Base-by-base conservation (phyloP, 2,329 filamentous ascomycete genomes). In the Tympanopsis confertula region DNA sequence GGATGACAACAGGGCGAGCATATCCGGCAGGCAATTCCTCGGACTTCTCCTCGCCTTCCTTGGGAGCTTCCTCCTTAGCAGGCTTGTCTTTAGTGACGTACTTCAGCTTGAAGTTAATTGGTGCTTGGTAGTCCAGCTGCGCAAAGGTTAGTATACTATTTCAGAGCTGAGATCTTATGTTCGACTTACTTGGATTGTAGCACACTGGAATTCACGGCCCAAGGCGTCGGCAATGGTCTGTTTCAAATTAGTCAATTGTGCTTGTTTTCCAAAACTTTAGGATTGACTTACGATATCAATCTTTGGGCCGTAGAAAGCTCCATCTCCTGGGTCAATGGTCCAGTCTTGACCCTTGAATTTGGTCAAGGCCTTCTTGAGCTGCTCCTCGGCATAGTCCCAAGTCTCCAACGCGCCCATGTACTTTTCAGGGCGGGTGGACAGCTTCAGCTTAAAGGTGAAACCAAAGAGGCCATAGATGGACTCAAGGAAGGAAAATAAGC, bases 101-200 rank as follows among this genome's bases (percentile, higher is more conserved):
- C 51, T 80, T 73, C 36, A 82, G 65, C 47, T 75, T 72, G 60
- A 82, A 82, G 50, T 74, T 76, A 44, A 76, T 65, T 1, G 77
- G 76, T 2, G 78, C 66, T 54, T 81, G 74, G 63, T 81, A 82
- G 49, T 82, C 78, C 38, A 82, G 68, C 50, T 33, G n/a, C n/a
- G n/a, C n/a, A n/a, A n/a, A n/a, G n/a, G n/a, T n/a, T n/a, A n/a
- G n/a, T n/a, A n/a, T n/a, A n/a, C n/a, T n/a, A n/a, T n/a, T n/a
- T n/a, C n/a, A n/a, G n/a, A n/a, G n/a, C n/a, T n/a, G n/a, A n/a
- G n/a, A n/a, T n/a, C n/a, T n/a, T n/a, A n/a, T n/a, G n/a, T n/a
- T n/a, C n/a, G n/a, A n/a, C n/a, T n/a, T n/a, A n/a, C n/a, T n/a
- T 82, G 77, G 42, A 82, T 81, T 10, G 78, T 82, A 36, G 78